These are phyloP conservation scores for Starmera stellimalicola DNA, from an alignment of 1,139 yeast genomes.

Conservation along the genomic window DNA sequence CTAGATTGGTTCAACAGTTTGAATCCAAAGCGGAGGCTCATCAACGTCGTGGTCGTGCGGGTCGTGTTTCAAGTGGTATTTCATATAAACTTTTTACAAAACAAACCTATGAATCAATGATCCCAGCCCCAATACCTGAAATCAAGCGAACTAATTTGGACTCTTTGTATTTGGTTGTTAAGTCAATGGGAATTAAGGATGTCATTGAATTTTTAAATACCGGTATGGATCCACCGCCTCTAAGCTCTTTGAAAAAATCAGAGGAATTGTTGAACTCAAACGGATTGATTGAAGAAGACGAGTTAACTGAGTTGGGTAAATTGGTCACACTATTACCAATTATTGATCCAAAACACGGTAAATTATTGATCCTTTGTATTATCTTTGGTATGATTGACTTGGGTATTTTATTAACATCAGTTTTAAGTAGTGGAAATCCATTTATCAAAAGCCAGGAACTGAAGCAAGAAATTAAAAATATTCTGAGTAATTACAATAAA, in stretches of 20 bases:
- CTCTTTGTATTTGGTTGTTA: slow-evolving; percentile 71
- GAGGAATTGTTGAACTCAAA: slow-evolving; percentile 50
- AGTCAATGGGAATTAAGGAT: slow-evolving; percentile 76
- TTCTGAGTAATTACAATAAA: slow-evolving; percentile 28
- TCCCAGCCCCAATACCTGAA: slow-evolving; percentile 76
- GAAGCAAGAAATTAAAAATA: slow-evolving; percentile 50
- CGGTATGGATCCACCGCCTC: slow-evolving; percentile 77
- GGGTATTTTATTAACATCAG: slow-evolving; percentile 67
- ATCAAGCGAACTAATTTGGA: slow-evolving; percentile 78
- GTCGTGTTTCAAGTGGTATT: slow-evolving; percentile 77
- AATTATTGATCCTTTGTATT: slow-evolving; percentile 67
- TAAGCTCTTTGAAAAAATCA: slow-evolving; percentile 51
- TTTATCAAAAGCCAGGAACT: slow-evolving; percentile 54
- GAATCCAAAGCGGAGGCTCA: slow-evolving; percentile 86
- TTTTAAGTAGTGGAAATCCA: slow-evolving; percentile 66
- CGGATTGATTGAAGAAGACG: slow-evolving; percentile 58
- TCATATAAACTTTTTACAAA: slow-evolving; percentile 76
- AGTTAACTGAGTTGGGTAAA: slow-evolving; percentile 69
- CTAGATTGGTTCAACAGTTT: slow-evolving; percentile 73
- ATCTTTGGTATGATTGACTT: slow-evolving; percentile 77
- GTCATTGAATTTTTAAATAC: slow-evolving; percentile 59
- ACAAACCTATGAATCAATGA: slow-evolving; percentile 51
- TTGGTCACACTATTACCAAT: slow-evolving; percentile 72
- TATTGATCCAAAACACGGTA: slow-evolving; percentile 80
- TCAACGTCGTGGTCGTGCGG: slow-evolving; percentile 97